phyloP scores from a whole-genome alignment of 371 early-diverging fungal genomes.

The Lichtheimia ornata region DNA sequence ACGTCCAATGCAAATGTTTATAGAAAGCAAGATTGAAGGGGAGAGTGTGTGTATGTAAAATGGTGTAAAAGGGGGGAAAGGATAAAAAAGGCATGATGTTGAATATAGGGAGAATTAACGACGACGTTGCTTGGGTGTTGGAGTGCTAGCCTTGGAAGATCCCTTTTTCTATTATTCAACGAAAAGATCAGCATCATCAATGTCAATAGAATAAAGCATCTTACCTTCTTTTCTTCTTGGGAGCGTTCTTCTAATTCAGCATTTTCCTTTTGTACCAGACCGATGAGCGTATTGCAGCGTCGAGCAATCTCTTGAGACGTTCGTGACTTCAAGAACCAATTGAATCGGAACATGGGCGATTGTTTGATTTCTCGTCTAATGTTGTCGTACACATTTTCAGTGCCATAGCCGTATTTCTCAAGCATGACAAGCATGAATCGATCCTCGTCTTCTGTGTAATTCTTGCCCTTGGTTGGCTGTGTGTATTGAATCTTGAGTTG shows the following conservation, averaged over 20 bases:
- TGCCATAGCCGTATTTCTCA: conserved; percentile 86
- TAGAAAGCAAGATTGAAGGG: too few relatives aligned
- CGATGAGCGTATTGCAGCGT: conserved; percentile 80
- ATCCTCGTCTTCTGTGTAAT: conserved; percentile 96
- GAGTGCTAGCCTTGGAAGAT: conserved; percentile 15
- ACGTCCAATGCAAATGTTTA: too few relatives aligned
- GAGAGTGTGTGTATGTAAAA: not conserved
- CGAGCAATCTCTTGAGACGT: conserved; percentile 80
- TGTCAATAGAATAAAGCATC: not conserved
- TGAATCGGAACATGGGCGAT: conserved; percentile 89
- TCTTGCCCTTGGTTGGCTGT: conserved; percentile 82
- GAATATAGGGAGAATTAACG: conserved; percentile 6
- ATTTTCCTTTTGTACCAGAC: conserved; percentile 66
- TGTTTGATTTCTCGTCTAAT: conserved; percentile 86
- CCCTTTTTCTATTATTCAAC: conserved; percentile 12
- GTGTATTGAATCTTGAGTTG: conserved; percentile 86
- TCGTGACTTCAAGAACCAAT: conserved; percentile 97
- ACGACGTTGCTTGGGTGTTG: conserved; percentile 16
- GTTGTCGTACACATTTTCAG: conserved; percentile 90
- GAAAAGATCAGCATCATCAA: not conserved
- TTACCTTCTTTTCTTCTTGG: conserved; percentile 47
- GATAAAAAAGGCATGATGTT: not conserved
- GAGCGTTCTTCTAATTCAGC: conserved; percentile 40
- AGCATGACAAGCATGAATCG: conserved; percentile 90
- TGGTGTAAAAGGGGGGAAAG: not conserved